Evolutionary conservation across 2,329 filamentous ascomycete genomes (phyloP), one percentile per base, ranked within the genome.

Genomic region (Apiospora hydei): DNA sequence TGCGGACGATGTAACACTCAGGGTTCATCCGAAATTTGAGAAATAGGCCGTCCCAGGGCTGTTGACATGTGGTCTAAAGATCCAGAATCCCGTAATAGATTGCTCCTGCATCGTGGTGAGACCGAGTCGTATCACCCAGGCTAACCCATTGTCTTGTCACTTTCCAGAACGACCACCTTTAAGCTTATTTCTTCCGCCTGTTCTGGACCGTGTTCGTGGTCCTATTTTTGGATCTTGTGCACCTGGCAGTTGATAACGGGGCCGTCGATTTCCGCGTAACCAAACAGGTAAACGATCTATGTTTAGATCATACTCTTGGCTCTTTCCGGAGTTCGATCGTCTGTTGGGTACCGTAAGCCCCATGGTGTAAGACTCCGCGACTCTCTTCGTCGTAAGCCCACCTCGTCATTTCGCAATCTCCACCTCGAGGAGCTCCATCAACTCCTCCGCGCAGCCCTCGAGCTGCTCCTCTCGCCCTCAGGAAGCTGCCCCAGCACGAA

Each of bases 401-500:
- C 10, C 1, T 46, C n/a, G 4, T n/a, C 67, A 47, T 21, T 7
- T 30, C 16, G 18, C 21, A 34, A 69, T 47, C 16, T 21, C 69
- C 7, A 64, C 64, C 26, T 72, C 71, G 4, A 72, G 61, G 10
- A 70, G 21, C 26, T 67, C 49, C 44, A 68, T 64, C 16, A 72
- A 51, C 14, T 46, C 53, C 18, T 41, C 41, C 14, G 67, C 41
- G 21, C 64, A 51, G 6, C 70, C 51, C 1, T 34, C 46, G 1
- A 71, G 24, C 46, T 61, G 53, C 7, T 38, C 44, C 14, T 34
- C 57, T 71, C 72, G 24, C 14, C 16, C 13, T 34, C 57, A 3
- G 43, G 47, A 38, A 73, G 61, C 24, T 47, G 34, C 1, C 70
- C 72, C 46, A 73, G 44, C 13, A 73, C 72, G 61, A 69, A 73